Evolutionary conservation across 306 rosid genomes (phyloP), one percentile per base, ranked within the genome.

Genomic region (Pachyrhizus erosus): DNA sequence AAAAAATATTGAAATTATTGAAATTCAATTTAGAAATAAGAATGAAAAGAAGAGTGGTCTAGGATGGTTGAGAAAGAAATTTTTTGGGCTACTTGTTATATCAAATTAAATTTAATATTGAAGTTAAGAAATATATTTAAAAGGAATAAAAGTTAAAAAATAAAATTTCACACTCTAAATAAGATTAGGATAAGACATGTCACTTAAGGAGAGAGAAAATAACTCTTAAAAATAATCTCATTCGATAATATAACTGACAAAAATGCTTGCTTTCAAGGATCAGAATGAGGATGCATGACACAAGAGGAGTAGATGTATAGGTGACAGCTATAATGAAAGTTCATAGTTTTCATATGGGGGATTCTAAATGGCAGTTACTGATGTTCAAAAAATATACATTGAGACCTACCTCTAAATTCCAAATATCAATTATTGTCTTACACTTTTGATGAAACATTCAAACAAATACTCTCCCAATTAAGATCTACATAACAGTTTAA

Each of bases 291-390:
- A 18, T 51, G n/a, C 7, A 51, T 18, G n/a, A 51, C 7, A n/a
- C 1, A 17, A 1, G 23, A 51, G 58, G 23, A n/a, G 24, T n/a
- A n/a, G 20, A 51, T 37, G 21, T 37, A 18, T 12, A 66, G 51
- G 70, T 55, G 34, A 68, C 20, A 39, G 2, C 29, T 15, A 13
- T 24, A 20, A 82, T 40, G 52, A 34, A 82, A 82, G 39, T 74
- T 2, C 23, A 40, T 39, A 40, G 60, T 74, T 65, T 46, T 74
- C 52, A 11, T 0, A 34, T 49, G 43, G 74, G 67, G 45, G 1
- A 68, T 13, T n/a, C 11, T n/a, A 4, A 51, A 33, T 23, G 15
- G 17, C 51, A 62, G 46, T 49, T 24, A 57, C 76, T 81, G 26
- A 64, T 73, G 67, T n/a, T 64, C 31, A 20, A 31, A 60, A 58